phyloP scores from a whole-genome alignment of 768 basidiomycete species.

The Suillus plorans region DNA sequence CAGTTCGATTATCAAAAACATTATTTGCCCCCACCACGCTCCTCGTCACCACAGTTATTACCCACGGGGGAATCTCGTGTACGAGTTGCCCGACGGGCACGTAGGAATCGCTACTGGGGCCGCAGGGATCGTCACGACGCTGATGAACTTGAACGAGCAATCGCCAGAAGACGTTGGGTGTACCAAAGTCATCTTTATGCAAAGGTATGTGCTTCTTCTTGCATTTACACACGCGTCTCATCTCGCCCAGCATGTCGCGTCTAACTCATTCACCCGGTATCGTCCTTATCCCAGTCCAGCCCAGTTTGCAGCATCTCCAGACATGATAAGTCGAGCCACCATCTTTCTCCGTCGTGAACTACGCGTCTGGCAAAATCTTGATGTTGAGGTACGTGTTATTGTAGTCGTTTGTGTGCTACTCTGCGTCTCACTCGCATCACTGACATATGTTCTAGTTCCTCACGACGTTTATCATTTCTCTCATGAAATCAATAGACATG shows the following conservation, averaged over 20 bases:
- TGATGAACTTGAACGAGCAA: slow-evolving; percentile 74
- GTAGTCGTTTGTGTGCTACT: slow-evolving; percentile 5
- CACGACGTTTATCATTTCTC: slow-evolving; percentile 81
- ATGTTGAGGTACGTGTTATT: slow-evolving; percentile 69
- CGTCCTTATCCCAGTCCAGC: slow-evolving; percentile 87
- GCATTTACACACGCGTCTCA: background rate
- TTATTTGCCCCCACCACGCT: slow-evolving; percentile 64
- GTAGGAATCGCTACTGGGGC: slow-evolving; percentile 55
- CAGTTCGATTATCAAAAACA: slow-evolving; percentile 82
- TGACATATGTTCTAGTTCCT: slow-evolving; percentile 62
- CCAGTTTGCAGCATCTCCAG: slow-evolving; percentile 77
- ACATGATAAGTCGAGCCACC: slow-evolving; percentile 73
- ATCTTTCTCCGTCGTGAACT: slow-evolving; percentile 83
- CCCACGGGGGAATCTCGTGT: slow-evolving; percentile 29
- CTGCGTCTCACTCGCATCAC: slow-evolving; percentile 12
- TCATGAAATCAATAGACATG: slow-evolving; percentile 93
- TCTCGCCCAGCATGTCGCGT: slow-evolving; percentile 77
- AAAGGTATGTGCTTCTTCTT: slow-evolving; percentile 54
- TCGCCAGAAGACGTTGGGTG: slow-evolving; percentile 73
- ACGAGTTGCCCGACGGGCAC: slow-evolving; percentile 29
- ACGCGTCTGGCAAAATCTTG: slow-evolving; percentile 84
- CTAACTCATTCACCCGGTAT: slow-evolving; percentile 82
- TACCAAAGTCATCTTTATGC: slow-evolving; percentile 80
- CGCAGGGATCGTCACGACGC: slow-evolving; percentile 49
- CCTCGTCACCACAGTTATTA: slow-evolving; percentile 41